phyloP scores from a whole-genome alignment of 352 stramenopile species.

The Pythium aphanidermatum region DNA sequence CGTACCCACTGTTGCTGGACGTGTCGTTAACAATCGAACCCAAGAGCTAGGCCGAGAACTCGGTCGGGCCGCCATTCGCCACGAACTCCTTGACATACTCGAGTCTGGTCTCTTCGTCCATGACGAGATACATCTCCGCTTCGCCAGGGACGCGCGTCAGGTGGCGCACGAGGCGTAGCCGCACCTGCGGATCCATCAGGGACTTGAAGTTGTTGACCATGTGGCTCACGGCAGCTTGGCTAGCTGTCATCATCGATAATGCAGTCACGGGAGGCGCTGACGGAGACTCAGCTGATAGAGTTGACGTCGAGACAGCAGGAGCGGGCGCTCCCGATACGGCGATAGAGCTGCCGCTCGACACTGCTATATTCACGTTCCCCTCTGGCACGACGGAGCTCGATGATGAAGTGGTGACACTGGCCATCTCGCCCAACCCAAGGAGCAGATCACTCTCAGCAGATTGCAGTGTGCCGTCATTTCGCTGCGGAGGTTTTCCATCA shows the following conservation, averaged over 20 bases:
- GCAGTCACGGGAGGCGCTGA: neutral
- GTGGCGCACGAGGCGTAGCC: constrained; percentile 36
- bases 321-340: too few relatives aligned
- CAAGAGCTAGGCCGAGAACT: neutral
- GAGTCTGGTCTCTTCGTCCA: constrained; percentile 37
- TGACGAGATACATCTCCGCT: constrained; percentile 40
- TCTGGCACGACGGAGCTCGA: neutral
- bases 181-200: constrained; percentile 21
- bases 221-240: constrained; percentile 31
- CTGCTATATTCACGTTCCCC: neutral
- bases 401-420: neutral
- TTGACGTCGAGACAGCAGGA: too few relatives aligned
- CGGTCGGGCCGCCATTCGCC: neutral
- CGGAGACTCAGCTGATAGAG: too few relatives aligned
- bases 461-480: neutral
- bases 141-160: constrained; percentile 26
- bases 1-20: constrained; percentile 9
- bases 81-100: constrained; percentile 46
- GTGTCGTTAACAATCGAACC: constrained; percentile 12
- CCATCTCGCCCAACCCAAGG: constrained; percentile 6
- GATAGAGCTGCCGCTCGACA: neutral
- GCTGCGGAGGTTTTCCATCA: neutral
- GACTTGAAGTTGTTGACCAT: constrained; percentile 38
- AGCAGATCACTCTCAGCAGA: constrained; percentile 7
- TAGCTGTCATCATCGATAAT: constrained; percentile 13